Conservation (phyloP, 345 rosid species). For the Eucalyptus tenuipes region DNA sequence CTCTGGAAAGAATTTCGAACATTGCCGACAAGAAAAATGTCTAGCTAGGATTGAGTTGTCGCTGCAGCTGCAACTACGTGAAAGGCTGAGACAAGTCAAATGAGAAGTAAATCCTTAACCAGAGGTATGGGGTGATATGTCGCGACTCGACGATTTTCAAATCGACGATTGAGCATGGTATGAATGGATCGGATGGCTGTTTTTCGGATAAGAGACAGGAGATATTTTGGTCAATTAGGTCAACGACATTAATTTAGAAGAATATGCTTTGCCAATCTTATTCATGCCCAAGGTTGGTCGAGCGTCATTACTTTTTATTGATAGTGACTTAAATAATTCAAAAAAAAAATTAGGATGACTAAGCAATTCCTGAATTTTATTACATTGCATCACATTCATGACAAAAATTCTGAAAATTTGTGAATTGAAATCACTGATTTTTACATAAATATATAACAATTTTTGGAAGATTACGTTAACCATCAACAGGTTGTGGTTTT, state of each 20-base stretch:
- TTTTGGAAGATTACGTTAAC: too few relatives aligned
- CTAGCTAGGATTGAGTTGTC: too few relatives aligned
- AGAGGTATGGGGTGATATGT: neutral
- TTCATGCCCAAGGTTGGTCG: neutral
- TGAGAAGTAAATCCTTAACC: neutral
- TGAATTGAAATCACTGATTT: neutral
- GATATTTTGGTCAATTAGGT: neutral
- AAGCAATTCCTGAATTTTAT: neutral
- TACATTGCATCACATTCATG: neutral
- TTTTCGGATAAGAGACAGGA: neutral
- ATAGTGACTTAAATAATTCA: neutral
- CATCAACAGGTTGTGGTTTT: neutral
- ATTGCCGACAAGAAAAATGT: neutral
- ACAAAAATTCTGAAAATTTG: too few relatives aligned
- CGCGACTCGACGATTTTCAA: neutral
- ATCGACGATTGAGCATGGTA: neutral
- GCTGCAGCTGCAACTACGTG: too few relatives aligned
- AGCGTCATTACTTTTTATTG: neutral
- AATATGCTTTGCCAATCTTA: neutral
- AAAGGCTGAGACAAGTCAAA: too few relatives aligned
- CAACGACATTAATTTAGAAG: neutral
- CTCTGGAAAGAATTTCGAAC: neutral
- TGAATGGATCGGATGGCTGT: neutral
- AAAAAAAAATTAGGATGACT: neutral
- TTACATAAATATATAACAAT: too few relatives aligned